These are phyloP conservation scores for Sonneratia caseolaris DNA, from an alignment of 345 rosid genomes.

Conservation along the genomic window DNA sequence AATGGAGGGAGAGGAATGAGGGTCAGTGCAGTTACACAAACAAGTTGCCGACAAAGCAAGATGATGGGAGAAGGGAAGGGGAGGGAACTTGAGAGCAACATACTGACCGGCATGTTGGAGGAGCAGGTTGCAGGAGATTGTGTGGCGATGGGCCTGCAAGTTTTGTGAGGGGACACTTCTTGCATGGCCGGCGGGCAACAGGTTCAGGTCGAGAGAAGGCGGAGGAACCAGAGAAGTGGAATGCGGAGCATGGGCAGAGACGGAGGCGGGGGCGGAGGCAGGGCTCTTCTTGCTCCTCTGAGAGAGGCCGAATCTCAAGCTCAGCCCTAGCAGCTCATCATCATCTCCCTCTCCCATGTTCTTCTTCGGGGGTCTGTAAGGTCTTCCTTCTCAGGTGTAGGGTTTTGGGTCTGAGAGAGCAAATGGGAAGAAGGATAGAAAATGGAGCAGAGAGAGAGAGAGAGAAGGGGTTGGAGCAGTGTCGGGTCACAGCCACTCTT, in stretches of 20 bases:
- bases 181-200: neutral
- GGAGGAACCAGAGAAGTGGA: neutral
- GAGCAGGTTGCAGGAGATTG: neutral
- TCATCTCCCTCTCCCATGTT: slow-evolving; percentile 1
- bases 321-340: slow-evolving; percentile 4
- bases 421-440: neutral
- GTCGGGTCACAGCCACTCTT: slow-evolving; percentile 4
- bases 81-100: too few species aligned
- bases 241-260: too few species aligned
- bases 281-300: too few species aligned
- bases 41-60: too few species aligned
- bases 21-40: neutral
- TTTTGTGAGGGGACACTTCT: neutral
- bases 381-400: neutral
- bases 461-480: neutral
- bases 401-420: neutral
- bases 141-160: neutral
- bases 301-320: slow-evolving; percentile 1
- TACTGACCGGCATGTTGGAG: neutral
- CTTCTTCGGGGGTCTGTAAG: neutral
- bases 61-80: too few species aligned
- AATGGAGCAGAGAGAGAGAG: neutral
- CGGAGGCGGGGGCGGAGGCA: neutral
- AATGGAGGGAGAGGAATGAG: neutral
- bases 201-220: neutral